A percentile compares a stretch with the other conserved stretches of the same genome.
Evolutionary conservation across 176 grass and related monocot species (phyloP).

Genomic region (Eleusine coracana): DNA sequence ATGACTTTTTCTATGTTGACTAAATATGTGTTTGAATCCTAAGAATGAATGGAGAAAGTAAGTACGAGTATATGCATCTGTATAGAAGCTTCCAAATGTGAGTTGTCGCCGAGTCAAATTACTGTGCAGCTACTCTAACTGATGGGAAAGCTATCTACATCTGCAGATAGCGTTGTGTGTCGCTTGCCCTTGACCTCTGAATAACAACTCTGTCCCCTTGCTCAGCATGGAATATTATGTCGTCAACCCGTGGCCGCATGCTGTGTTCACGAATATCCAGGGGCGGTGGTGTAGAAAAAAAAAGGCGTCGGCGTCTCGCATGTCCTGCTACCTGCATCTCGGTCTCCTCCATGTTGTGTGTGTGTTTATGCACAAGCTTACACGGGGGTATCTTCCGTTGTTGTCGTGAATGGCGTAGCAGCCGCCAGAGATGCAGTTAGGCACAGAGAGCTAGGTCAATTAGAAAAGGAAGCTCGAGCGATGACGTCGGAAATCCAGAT

Average conservation of each 20-base stretch:
- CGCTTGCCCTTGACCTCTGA: slow-evolving; percentile 22
- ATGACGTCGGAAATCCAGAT: neutral
- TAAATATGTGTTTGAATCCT: no score
- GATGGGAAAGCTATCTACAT: neutral
- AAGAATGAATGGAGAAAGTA: no score
- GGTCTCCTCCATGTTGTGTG: neutral
- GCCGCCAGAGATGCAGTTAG: neutral
- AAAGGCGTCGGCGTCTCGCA: neutral
- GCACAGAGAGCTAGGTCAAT: neutral
- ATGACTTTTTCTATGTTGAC: no score
- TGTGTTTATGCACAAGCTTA: neutral
- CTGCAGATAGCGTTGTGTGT: neutral
- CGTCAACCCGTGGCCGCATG: neutral
- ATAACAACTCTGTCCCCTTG: neutral
- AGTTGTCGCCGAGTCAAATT: slow-evolving; percentile 3
- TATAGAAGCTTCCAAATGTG: slow-evolving; percentile 5
- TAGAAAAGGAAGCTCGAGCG: neutral
- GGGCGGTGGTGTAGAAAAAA: neutral
- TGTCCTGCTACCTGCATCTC: neutral
- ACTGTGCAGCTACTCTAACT: neutral
- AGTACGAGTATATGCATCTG: neutral
- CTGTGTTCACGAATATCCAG: neutral
- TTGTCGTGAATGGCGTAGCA: neutral
- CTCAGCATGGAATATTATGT: slow-evolving; percentile 34
- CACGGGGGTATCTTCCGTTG: neutral